These are phyloP conservation scores for Alternaria sp. DNA, from an alignment of 2,329 filamentous ascomycete genomes.

Conservation along the genomic window DNA sequence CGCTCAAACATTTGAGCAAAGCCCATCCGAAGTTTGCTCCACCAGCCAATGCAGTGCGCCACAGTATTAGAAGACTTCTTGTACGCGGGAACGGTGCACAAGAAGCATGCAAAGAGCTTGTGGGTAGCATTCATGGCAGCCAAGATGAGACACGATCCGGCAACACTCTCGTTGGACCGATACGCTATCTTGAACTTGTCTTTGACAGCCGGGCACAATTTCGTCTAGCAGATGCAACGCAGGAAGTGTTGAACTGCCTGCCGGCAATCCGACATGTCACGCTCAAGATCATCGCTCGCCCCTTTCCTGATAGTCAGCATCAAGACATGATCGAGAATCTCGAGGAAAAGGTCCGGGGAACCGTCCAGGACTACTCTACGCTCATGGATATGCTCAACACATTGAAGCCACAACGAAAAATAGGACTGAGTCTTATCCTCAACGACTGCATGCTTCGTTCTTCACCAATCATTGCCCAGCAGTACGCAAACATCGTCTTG, in stretches of 20 bases:
- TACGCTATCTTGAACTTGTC: constrained; percentile 1
- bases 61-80: neutral
- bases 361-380: neutral
- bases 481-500: no score
- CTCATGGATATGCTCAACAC: neutral
- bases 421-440: no score
- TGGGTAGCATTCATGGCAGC: neutral
- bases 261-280: neutral
- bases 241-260: neutral
- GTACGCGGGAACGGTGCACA: neutral
- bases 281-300: neutral
- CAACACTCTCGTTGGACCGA: neutral
- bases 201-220: neutral
- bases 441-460: no score
- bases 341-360: neutral
- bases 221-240: neutral
- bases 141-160: neutral
- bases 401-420: neutral
- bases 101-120: neutral
- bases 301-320: neutral
- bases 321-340: neutral
- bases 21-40: neutral
- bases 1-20: neutral
- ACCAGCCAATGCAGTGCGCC: neutral
- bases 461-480: no score